Conservation (phyloP, 1,139 yeast genomes). For the Geotrichum siamense region DNA sequence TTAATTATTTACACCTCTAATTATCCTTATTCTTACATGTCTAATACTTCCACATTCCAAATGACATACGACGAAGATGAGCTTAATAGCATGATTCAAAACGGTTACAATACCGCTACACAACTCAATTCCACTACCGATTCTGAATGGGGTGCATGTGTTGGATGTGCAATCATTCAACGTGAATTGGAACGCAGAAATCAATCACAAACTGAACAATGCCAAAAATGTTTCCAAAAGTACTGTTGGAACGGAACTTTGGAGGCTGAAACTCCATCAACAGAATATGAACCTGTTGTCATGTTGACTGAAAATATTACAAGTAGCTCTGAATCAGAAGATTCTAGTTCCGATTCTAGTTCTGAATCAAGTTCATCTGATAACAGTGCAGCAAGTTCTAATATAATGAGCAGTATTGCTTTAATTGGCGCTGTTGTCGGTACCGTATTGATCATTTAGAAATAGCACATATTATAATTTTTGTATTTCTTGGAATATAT, state of each 20-base stretch:
- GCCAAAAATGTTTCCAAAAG: constrained; percentile 59
- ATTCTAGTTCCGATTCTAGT: no score
- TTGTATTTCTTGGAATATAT: no score
- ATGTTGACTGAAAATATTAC: no score
- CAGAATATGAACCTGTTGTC: not conserved
- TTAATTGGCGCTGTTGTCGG: no score
- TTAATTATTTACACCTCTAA: constrained; percentile 75
- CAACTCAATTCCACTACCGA: constrained; percentile 69
- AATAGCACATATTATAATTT: no score
- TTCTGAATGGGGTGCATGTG: constrained; percentile 67
- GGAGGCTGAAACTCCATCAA: constrained; percentile 1
- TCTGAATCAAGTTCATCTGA: no score
- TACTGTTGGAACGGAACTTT: constrained; percentile 59
- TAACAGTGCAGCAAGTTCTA: no score
- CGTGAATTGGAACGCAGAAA: constrained; percentile 73
- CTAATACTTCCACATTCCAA: constrained; percentile 69
- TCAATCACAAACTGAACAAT: constrained; percentile 57
- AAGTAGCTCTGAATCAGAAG: no score
- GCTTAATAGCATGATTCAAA: constrained; percentile 54
- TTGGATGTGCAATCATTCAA: constrained; percentile 83
- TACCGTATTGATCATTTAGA: no score
- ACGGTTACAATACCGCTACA: constrained; percentile 75
- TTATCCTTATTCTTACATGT: constrained; percentile 55
- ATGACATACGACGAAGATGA: constrained; percentile 55
- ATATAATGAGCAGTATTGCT: no score